These are phyloP conservation scores for Trichoderma endophyticum DNA, from an alignment of 2,329 filamentous ascomycete species.

Conservation along the genomic window DNA sequence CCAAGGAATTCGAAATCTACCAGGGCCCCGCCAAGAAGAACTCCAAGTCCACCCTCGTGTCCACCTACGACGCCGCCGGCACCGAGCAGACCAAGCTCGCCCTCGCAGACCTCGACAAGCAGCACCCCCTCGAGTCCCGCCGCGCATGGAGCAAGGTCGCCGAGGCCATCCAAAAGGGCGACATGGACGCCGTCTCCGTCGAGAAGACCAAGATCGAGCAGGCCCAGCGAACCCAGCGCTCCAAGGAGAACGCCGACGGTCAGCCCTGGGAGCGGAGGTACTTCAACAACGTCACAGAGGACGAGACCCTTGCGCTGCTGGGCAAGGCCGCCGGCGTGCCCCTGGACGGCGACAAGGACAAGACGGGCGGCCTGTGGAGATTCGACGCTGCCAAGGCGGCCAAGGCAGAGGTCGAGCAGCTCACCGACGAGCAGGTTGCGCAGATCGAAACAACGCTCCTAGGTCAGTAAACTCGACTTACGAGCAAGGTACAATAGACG, in stretches of 20 bases:
- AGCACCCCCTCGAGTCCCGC: constrained; percentile 83
- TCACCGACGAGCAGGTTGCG: constrained; percentile 39
- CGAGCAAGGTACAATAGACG: not conserved
- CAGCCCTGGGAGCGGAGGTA: constrained; percentile 79
- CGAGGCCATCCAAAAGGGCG: constrained; percentile 71
- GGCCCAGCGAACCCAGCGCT: constrained; percentile 71
- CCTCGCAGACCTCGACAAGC: constrained; percentile 69
- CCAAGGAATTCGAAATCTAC: constrained; percentile 74
- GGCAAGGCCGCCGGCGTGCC: constrained; percentile 47
- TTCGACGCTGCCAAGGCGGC: constrained; percentile 50
- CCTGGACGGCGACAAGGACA: constrained; percentile 53
- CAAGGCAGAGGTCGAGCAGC: constrained; percentile 35
- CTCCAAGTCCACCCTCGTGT: constrained; percentile 47
- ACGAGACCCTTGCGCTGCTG: constrained; percentile 44
- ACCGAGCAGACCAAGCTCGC: constrained; percentile 63
- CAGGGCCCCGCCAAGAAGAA: constrained; percentile 56
- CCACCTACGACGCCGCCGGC: constrained; percentile 58
- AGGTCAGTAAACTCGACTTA: constrained; percentile 31
- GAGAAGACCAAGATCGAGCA: constrained; percentile 92
- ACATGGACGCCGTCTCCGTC: constrained; percentile 73
- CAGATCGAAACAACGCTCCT: constrained; percentile 46
- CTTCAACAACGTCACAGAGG: constrained; percentile 59
- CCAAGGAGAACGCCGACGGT: constrained; percentile 70
- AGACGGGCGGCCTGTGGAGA: constrained; percentile 60
- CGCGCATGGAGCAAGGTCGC: constrained; percentile 87